Conservation (phyloP, 2,329 filamentous ascomycete genomes). For the Sporothrix luriei region DNA sequence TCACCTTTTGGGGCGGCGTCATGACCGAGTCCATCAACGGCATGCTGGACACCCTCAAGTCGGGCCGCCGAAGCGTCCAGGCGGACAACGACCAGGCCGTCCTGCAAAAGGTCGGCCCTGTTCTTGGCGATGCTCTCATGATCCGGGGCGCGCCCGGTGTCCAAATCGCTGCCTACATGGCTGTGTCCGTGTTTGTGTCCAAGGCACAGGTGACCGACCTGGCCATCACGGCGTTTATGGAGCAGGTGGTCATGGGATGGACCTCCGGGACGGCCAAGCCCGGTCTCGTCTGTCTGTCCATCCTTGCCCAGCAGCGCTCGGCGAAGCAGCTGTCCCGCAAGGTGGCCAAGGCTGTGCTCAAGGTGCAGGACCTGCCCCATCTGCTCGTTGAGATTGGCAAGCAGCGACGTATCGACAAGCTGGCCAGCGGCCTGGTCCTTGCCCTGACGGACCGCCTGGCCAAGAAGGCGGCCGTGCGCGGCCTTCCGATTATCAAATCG, state of each 20-base stretch:
- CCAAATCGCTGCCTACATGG: slow-evolving; percentile 88
- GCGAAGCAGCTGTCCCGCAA: slow-evolving; percentile 68
- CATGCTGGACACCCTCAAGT: slow-evolving; percentile 75
- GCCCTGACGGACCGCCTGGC: slow-evolving; percentile 64
- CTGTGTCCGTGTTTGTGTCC: slow-evolving; percentile 79
- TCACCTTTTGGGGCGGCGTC: slow-evolving; percentile 90
- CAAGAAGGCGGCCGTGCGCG: slow-evolving; percentile 61
- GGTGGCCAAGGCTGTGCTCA: slow-evolving; percentile 69
- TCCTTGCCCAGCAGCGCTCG: slow-evolving; percentile 78
- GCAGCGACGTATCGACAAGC: slow-evolving; percentile 68
- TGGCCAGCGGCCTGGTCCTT: slow-evolving; percentile 71
- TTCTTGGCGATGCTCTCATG: slow-evolving; percentile 76
- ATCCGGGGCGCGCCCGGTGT: slow-evolving; percentile 76
- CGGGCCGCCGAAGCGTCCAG: slow-evolving; percentile 75
- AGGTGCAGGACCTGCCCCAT: slow-evolving; percentile 61
- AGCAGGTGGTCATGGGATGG: slow-evolving; percentile 79
- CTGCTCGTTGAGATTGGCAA: slow-evolving; percentile 64
- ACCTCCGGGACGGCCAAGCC: slow-evolving; percentile 70
- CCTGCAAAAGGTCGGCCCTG: slow-evolving; percentile 64
- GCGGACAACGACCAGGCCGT: slow-evolving; percentile 80
- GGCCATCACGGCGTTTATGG: slow-evolving; percentile 84
- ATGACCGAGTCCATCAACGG: slow-evolving; percentile 82
- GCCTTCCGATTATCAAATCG: slow-evolving; percentile 62
- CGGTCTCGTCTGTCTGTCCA: slow-evolving; percentile 76
- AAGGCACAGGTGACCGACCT: slow-evolving; percentile 79